Conservation (phyloP, 495 filamentous ascomycete species). For the Elaphomyces granulatus region DNA sequence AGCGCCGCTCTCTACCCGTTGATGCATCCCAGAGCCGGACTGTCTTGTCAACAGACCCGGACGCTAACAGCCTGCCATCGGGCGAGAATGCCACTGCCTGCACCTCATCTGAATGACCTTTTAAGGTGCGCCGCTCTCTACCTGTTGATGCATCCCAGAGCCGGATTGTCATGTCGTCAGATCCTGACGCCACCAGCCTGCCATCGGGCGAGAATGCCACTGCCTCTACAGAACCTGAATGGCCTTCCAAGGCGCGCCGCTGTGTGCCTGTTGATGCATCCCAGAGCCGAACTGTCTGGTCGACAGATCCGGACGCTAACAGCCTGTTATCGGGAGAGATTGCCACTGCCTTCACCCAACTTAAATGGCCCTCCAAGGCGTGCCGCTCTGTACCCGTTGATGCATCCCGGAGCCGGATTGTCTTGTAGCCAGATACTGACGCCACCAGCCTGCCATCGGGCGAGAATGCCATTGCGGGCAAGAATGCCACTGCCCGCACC, state of each 20-base stretch:
- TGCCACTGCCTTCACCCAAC: slow-evolving; percentile 1
- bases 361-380: slow-evolving; percentile 5
- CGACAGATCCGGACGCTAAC: slow-evolving; percentile 10
- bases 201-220: slow-evolving; percentile 22
- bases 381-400: slow-evolving; percentile 1
- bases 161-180: slow-evolving; percentile 15
- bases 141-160: slow-evolving; percentile 12
- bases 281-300: slow-evolving; percentile 15
- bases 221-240: slow-evolving; percentile 9
- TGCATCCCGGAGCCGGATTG: slow-evolving; percentile 2
- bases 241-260: slow-evolving; percentile 8
- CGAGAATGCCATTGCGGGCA: slow-evolving; percentile 16
- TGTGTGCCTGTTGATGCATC: slow-evolving; percentile 6
- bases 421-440: neutral
- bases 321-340: slow-evolving; percentile 11
- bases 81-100: slow-evolving; percentile 16
- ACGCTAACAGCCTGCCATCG: slow-evolving; percentile 16
- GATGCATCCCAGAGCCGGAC: slow-evolving; percentile 14
- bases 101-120: neutral
- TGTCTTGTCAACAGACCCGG: slow-evolving; percentile 15
- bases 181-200: slow-evolving; percentile 15
- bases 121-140: slow-evolving; percentile 1
- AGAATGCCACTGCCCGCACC: slow-evolving; percentile 16
- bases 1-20: slow-evolving; percentile 2
- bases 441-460: slow-evolving; percentile 9